A percentile compares a stretch with the other conserved stretches of the same genome.
Evolutionary conservation across 2,329 filamentous ascomycete species (phyloP).

Genomic region (Microascus cirrosus): DNA sequence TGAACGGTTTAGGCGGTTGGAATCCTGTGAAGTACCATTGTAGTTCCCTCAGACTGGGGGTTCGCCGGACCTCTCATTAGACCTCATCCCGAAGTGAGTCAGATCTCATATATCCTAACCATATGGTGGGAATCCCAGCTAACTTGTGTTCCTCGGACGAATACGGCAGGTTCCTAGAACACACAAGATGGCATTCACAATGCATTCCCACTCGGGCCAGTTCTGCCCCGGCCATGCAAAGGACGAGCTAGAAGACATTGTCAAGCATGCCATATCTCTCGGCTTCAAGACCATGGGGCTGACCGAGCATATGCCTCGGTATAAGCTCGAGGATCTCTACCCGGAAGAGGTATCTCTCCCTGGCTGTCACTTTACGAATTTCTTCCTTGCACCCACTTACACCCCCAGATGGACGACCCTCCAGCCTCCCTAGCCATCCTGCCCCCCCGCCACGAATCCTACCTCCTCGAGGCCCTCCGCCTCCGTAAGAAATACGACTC

Average conservation of each 20-base stretch:
- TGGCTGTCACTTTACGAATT: background rate
- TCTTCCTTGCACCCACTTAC: background rate
- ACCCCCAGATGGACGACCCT: constrained; percentile 33
- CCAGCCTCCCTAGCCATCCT: constrained; percentile 35
- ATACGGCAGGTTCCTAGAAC: background rate
- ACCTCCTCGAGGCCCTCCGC: constrained; percentile 63
- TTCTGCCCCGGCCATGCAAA: constrained; percentile 89
- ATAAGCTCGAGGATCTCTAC: constrained; percentile 65
- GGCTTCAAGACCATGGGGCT: constrained; percentile 77
- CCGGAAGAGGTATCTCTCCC: constrained; percentile 64
- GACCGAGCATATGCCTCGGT: constrained; percentile 91
- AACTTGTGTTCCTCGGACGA: no score
- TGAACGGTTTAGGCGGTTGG: no score
- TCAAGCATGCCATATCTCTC: constrained; percentile 65
- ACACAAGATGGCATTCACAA: constrained; percentile 76
- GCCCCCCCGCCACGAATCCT: constrained; percentile 52
- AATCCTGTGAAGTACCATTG: no score
- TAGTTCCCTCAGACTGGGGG: no score
- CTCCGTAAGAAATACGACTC: constrained; percentile 59
- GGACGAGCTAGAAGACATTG: constrained; percentile 71
- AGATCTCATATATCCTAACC: no score
- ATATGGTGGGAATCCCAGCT: no score
- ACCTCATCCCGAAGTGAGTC: no score
- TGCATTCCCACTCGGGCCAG: constrained; percentile 95
- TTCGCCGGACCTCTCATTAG: no score